Conservation (phyloP, 164 flowering plant genomes). For the Houttuynia cordata region DNA sequence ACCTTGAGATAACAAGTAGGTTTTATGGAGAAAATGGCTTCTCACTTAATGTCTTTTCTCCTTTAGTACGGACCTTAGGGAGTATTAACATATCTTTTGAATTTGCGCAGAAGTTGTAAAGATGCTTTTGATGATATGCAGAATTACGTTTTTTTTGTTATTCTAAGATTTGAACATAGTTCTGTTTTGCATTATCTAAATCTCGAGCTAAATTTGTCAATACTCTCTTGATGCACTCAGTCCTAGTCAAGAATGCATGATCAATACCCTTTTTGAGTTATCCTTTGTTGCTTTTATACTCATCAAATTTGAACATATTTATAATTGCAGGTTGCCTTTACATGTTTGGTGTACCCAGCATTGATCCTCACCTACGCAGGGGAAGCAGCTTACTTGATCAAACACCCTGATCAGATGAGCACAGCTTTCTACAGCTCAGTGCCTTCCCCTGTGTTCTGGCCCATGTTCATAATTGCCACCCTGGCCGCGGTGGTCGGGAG, state of each 20-base stretch:
- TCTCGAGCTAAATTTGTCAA: no score
- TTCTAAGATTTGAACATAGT: no score
- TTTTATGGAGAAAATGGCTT: no score
- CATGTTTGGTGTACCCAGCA: constrained; percentile 58
- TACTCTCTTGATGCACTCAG: background rate
- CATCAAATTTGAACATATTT: background rate
- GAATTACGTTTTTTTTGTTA: no score
- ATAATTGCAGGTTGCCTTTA: constrained; percentile 16
- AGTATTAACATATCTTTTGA: no score
- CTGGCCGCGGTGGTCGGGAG: constrained; percentile 82
- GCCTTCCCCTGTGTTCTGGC: constrained; percentile 20
- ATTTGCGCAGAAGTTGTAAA: no score
- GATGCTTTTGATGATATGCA: no score
- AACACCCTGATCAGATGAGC: constrained; percentile 19
- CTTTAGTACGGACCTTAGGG: no score
- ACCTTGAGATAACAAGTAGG: no score
- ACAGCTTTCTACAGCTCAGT: constrained; percentile 17
- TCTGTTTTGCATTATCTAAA: no score
- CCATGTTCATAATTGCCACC: constrained; percentile 43
- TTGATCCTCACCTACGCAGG: constrained; percentile 43
- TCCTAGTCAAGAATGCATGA: no score
- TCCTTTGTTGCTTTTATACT: background rate
- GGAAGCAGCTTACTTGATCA: constrained; percentile 19
- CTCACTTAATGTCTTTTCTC: no score
- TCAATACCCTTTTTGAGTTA: background rate